Conservation (phyloP, 83 land plant species). For the Picea abies region DNA sequence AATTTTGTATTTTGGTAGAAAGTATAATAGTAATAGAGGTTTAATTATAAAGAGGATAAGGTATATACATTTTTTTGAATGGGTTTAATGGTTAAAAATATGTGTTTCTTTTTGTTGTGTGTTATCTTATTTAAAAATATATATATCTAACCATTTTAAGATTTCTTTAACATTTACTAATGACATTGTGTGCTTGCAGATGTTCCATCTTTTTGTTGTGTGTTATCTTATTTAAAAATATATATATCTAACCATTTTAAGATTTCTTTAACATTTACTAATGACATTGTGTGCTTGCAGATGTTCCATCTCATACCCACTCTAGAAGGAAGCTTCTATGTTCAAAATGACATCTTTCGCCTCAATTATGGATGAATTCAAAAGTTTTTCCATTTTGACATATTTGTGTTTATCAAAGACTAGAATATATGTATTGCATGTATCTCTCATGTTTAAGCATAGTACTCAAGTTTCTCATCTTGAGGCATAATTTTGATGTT, state of each 20-base stretch:
- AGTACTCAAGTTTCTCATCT: no score
- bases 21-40: no score
- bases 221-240: not conserved
- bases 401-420: no score
- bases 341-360: slow-evolving; percentile 73
- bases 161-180: not conserved
- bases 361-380: slow-evolving; percentile 57
- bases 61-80: not conserved
- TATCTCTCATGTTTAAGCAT: no score
- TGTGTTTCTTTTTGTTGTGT: not conserved
- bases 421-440: no score
- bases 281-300: slow-evolving; percentile 31
- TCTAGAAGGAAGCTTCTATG: slow-evolving; percentile 49
- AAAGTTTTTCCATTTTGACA: no score
- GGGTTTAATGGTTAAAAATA: not conserved
- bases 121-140: not conserved
- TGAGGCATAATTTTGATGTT: no score
- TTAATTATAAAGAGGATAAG: no score
- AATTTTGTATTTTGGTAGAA: no score
- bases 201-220: slow-evolving; percentile 50
- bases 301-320: slow-evolving; percentile 73
- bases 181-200: slow-evolving; percentile 35
- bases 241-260: not conserved
- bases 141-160: not conserved
- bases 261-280: not conserved